Evolutionary conservation across 1,284 basidiomycete genomes (phyloP), one percentile per base, ranked within the genome.

Genomic region (Crucibulum parvulum): DNA sequence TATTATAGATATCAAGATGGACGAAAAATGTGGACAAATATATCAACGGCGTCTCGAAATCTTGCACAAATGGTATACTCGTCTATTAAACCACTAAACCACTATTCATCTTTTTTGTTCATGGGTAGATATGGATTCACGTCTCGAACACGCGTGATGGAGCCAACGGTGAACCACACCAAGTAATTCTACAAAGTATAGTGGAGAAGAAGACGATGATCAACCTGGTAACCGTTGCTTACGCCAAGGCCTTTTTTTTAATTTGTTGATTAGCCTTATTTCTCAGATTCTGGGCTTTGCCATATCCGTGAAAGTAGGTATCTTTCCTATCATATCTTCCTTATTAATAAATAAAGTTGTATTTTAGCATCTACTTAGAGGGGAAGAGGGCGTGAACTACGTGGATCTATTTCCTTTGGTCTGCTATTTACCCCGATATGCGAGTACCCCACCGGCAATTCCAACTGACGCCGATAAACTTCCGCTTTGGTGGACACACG

Each of bases 161-260:
- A 8, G 72, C 66, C n/a, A 57, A 68, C 62, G 72, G 73, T 11
- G 56, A 55, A 48, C 37, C 52, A 7, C 45, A 61, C 18, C 67
- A 75, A 62, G 78, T 79, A 2, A 67, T 66, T 9, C 73, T 86
- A 11, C 75, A 84, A 63, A 79, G 80, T n/a, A 72, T 86, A 0
- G 82, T 90, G 36, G 90, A 92, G 76, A 91, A 91, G 76, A 87
- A 87, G 73, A 87, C 87, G 5, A 87, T 91, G 79, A 83, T 91
- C 61, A 88, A 90, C 69, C 75, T 92, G 56, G 86, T 85, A 58
- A 51, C 75, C 59, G n/a, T 38, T 48, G n/a, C 51, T 15, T 34
- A 31, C n/a, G 8, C 36, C 13, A 9, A 18, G 38, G 41, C 7
- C 15, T 15, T 50, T 41, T 51, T 16, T 37, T 16, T 11, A 50